Evolutionary conservation across 2,329 filamentous ascomycete species (phyloP).

Genomic region (Monosporascus sp.): DNA sequence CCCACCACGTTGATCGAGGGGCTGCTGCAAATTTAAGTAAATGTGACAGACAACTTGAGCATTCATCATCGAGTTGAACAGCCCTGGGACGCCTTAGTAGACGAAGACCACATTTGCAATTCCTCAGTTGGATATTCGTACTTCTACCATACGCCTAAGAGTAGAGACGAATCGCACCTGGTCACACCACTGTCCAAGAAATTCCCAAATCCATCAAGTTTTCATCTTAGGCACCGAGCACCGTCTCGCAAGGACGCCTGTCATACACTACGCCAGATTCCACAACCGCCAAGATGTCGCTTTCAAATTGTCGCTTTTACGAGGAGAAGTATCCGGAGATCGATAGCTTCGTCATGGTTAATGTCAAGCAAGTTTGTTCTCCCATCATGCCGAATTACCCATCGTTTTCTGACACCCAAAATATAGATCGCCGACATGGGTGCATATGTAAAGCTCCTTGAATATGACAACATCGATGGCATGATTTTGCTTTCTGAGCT

Average conservation of each 20-base stretch:
- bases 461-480: constrained; percentile 99
- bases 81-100: too few relatives aligned
- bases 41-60: too few relatives aligned
- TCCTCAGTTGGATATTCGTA: too few relatives aligned
- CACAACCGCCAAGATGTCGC: constrained; percentile 71
- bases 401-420: constrained; percentile 11
- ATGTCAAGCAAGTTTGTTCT: constrained; percentile 79
- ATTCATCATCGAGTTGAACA: too few relatives aligned
- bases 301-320: constrained; percentile 95
- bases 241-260: not conserved
- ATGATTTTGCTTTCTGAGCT: constrained; percentile 99
- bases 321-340: constrained; percentile 98
- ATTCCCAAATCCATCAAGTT: too few relatives aligned
- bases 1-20: not conserved
- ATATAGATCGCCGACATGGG: constrained; percentile 96
- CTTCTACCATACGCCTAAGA: too few relatives aligned
- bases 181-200: too few relatives aligned
- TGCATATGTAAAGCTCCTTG: constrained; percentile 97
- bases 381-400: constrained; percentile 2
- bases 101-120: too few relatives aligned
- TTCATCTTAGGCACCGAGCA: too few relatives aligned
- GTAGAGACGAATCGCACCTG: too few relatives aligned
- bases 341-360: constrained; percentile 99
- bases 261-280: constrained; percentile 25
- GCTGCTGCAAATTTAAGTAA: too few relatives aligned